Evolutionary conservation across 257 asterid genomes (phyloP).

Genomic region (Marsdenia floribunda): DNA sequence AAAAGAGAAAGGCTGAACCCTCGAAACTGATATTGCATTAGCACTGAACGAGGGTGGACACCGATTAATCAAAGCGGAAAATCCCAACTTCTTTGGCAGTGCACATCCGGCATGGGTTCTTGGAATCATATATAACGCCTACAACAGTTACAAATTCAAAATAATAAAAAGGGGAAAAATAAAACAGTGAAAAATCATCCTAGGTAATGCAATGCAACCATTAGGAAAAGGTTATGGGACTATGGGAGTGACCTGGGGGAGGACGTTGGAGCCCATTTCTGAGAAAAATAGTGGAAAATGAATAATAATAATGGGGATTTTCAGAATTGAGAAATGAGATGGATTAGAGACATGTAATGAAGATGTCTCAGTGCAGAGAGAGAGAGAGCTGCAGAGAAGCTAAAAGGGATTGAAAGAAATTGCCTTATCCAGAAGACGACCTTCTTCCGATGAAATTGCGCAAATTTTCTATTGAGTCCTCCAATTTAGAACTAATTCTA

Average conservation of each 20-base stretch:
- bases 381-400: not conserved
- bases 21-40: constrained; percentile 17
- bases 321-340: not conserved
- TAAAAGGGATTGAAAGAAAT: not conserved
- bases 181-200: not conserved
- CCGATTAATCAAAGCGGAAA: constrained; percentile 32
- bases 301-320: not conserved
- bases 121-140: constrained; percentile 53
- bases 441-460: not conserved
- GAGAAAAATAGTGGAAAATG: not conserved
- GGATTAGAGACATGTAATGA: not conserved
- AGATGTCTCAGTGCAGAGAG: not conserved
- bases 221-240: not conserved
- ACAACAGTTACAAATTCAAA: constrained; percentile 24
- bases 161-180: not conserved
- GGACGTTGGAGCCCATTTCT: constrained; percentile 32
- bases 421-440: constrained; percentile 9
- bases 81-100: constrained; percentile 39
- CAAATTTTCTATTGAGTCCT: not conserved
- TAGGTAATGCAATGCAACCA: not conserved
- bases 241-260: constrained; percentile 27
- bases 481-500: not conserved
- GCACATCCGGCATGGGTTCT: constrained; percentile 31
- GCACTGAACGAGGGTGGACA: constrained; percentile 20
- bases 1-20: constrained; percentile 24